A percentile compares a stretch with the other conserved stretches of the same genome.
phyloP scores from a whole-genome alignment of 345 rosid genomes.

The Alliaria petiolata region DNA sequence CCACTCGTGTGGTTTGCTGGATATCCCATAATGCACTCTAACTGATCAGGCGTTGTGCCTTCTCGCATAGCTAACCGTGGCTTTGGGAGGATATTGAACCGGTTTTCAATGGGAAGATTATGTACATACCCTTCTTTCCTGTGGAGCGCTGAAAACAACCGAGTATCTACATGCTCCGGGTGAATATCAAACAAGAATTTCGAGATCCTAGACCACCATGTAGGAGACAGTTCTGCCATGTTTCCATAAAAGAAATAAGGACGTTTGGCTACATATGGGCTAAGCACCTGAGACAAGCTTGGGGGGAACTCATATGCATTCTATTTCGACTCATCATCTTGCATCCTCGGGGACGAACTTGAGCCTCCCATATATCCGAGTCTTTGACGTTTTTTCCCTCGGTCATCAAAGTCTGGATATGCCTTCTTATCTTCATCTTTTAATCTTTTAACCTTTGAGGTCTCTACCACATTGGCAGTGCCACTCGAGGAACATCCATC shows the following conservation, averaged over 20 bases:
- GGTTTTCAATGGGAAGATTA: conserved; percentile 64
- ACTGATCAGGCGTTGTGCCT: conserved; percentile 37
- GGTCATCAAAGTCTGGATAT: too few relatives aligned
- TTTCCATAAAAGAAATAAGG: conserved; percentile 82
- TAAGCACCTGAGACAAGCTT: too few relatives aligned
- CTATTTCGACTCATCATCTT: too few relatives aligned
- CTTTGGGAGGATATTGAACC: conserved; percentile 52
- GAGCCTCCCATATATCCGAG: too few relatives aligned
- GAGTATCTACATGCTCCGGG: conserved; percentile 71
- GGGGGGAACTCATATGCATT: conserved; percentile 32
- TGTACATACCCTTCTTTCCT: conserved; percentile 86
- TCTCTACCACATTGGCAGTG: too few relatives aligned
- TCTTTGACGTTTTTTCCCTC: too few relatives aligned
- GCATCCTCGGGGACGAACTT: too few relatives aligned
- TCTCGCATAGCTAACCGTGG: conserved; percentile 11
- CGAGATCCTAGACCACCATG: conserved; percentile 62
- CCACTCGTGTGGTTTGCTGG: conserved; percentile 55
- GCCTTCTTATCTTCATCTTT: too few relatives aligned
- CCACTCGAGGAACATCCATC: too few relatives aligned
- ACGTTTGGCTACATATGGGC: too few relatives aligned
- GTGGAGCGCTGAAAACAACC: conserved; percentile 56
- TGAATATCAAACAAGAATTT: conserved; percentile 50
- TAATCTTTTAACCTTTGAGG: too few relatives aligned
- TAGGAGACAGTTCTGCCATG: conserved; percentile 42
- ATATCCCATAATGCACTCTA: conserved; percentile 77